phyloP scores from a whole-genome alignment of 2,329 filamentous ascomycete species.

The Epicoccum nigrum region DNA sequence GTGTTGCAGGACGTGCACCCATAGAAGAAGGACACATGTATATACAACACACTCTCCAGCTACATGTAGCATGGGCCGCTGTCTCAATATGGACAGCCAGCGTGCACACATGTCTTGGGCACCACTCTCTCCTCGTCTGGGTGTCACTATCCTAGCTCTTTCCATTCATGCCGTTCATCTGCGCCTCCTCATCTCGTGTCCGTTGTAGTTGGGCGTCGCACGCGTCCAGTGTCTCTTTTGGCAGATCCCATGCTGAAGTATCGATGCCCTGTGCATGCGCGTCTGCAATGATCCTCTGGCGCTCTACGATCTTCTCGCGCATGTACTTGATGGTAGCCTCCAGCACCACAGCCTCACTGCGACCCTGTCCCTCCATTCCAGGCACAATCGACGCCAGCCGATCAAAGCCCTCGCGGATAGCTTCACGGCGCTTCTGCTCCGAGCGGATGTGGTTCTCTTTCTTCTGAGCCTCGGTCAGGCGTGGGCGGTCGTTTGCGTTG shows the following conservation, averaged over 20 bases:
- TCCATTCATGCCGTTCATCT: conserved; percentile 19
- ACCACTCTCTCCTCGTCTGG: neutral
- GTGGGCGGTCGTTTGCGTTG: conserved; percentile 60
- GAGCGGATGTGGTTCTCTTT: conserved; percentile 76
- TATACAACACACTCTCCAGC: too few species aligned
- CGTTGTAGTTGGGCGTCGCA: conserved; percentile 36
- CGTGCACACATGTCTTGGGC: neutral
- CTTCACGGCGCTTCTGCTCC: conserved; percentile 70
- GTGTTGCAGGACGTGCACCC: neutral
- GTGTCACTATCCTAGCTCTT: conserved; percentile 13
- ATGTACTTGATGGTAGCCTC: conserved; percentile 58
- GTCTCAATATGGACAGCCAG: neutral
- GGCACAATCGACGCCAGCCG: conserved; percentile 80
- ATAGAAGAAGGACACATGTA: neutral
- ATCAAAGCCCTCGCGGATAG: conserved; percentile 85
- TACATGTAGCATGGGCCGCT: neutral
- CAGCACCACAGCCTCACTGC: conserved; percentile 85
- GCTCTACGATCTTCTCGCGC: conserved; percentile 48
- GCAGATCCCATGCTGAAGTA: conserved; percentile 40
- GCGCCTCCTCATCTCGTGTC: conserved; percentile 27
- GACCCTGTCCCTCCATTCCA: conserved; percentile 79
- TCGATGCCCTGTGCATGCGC: conserved; percentile 46
- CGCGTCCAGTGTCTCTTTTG: conserved; percentile 36
- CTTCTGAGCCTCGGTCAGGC: conserved; percentile 72
- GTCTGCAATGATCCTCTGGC: conserved; percentile 45